Percentiles rank a stretch among this genome's conserved stretches.
Evolutionary conservation across 2,329 filamentous ascomycete species (phyloP).

Genomic region (Aspergillus japonicus): DNA sequence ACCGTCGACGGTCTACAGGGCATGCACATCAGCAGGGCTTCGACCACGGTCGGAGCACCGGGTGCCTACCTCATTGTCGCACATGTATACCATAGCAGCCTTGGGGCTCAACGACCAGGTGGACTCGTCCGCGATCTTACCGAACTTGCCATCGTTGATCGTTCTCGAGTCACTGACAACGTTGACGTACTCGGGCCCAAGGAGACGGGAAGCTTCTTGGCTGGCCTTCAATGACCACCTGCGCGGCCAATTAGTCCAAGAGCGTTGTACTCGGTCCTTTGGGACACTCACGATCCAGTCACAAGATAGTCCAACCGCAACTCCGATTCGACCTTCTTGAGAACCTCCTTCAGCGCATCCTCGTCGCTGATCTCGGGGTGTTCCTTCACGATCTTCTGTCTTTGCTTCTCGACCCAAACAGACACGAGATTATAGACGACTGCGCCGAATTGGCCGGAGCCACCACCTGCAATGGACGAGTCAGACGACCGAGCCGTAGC

Average conservation of each 20-base stretch:
- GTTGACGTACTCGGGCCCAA: conserved; percentile 76
- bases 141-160: conserved; percentile 76
- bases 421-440: conserved; percentile 80
- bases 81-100: conserved; percentile 76
- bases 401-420: conserved; percentile 73
- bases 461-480: conserved; percentile 61
- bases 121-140: conserved; percentile 73
- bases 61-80: conserved; percentile 69
- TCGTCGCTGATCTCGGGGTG: conserved; percentile 53
- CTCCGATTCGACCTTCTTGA: conserved; percentile 64
- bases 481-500: background rate
- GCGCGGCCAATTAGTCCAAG: conserved; percentile 6
- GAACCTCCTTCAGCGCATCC: conserved; percentile 58
- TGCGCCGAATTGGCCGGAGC: conserved; percentile 80
- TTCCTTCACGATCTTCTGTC: conserved; percentile 49
- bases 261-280: background rate
- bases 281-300: conserved; percentile 61
- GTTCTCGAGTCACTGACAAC: conserved; percentile 66
- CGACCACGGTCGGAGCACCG: background rate
- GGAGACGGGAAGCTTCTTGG: conserved; percentile 74
- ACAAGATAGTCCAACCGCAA: conserved; percentile 86
- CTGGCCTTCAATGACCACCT: conserved; percentile 83
- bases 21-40: background rate
- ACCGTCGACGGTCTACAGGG: conserved; percentile 62
- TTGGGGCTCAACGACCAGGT: conserved; percentile 70